Evolutionary conservation across 2,329 filamentous ascomycete species (phyloP), one percentile per base, ranked within the genome.

Genomic region (Clonostachys solani): DNA sequence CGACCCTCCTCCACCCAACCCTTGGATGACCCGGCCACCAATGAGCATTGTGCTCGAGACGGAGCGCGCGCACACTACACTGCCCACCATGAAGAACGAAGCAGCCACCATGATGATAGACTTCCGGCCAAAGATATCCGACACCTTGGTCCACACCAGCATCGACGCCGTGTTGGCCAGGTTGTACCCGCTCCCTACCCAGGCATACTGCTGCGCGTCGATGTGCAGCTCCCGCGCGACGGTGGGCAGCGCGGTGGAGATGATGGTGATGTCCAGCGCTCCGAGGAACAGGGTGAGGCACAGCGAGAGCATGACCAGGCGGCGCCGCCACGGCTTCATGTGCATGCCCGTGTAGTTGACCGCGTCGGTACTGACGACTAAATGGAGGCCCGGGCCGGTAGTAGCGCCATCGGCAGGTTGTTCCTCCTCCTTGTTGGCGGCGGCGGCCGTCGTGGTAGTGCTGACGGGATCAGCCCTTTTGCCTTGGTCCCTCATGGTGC

Each of bases 121-220:
- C 46, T 71, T 71, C 12, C 69, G 62, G 5, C 69, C 69, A 58
- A 65, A 68, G 13, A 72, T 68, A 50, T 72, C 68, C 3, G 61
- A 64, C 42, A 71, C 51, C 46, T 70, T 70, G 90, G 64, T 85
- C 87, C 86, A 92, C 43, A 85, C 81, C 1, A 86, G 85, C 1
- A 81, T 79, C 2, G 78, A 77, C 62, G 73, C 79, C 2, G 86
- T 83, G 59, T 83, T 85, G 47, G 83, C 85, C 12, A 92, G 78
- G 6, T 90, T 72, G 58, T 87, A 92, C 4, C 86, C 81, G 36
- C 79, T 82, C 13, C 87, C 87, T 51, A 92, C 84, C 89, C 87
- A 92, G 45, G 83, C 79, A 65, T 91, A 92, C 19, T 86, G 87
- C 50, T 86, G 73, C 35, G 66, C 65, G 5, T 79, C 74, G 52